A percentile compares a stretch with the other conserved stretches of the same genome.
phyloP scores from a whole-genome alignment of 2,329 filamentous ascomycete genomes.

The Lasiodiplodia hormozganensis region DNA sequence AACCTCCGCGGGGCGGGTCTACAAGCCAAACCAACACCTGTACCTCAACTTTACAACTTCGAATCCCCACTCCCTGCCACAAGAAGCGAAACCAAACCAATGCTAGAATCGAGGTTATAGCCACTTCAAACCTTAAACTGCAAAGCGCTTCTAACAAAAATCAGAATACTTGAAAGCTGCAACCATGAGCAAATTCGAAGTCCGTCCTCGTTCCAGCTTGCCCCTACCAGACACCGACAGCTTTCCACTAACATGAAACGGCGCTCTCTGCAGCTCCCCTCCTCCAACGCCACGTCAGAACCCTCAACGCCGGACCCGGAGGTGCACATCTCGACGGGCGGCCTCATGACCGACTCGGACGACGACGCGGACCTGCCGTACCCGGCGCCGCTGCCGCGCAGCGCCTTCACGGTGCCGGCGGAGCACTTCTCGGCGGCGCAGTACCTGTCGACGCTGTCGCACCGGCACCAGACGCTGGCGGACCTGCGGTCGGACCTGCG shows the following conservation, averaged over 20 bases:
- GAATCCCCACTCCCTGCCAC: no score
- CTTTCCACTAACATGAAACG: background rate
- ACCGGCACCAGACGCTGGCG: constrained; percentile 94
- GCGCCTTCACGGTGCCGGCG: constrained; percentile 75
- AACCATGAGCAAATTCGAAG: constrained; percentile 29
- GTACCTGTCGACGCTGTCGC: constrained; percentile 82
- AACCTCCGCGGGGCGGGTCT: constrained; percentile 8
- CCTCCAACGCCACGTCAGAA: constrained; percentile 4
- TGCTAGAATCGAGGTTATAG: no score
- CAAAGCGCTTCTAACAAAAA: background rate
- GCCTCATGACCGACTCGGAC: background rate
- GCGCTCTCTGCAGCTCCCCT: constrained; percentile 13
- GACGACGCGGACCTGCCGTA: constrained; percentile 24
- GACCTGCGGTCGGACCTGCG: constrained; percentile 88
- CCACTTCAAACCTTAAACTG: background rate
- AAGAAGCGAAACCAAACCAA: background rate
- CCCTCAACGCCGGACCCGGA: constrained; percentile 7
- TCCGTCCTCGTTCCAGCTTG: background rate
- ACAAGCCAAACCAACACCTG: constrained; percentile 14
- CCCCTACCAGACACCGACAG: background rate
- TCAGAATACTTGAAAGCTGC: background rate
- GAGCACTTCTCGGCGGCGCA: constrained; percentile 75
- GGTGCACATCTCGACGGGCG: background rate
- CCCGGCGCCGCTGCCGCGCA: constrained; percentile 80
- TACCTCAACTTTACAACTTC: constrained; percentile 6